Evolutionary conservation across 2,329 filamentous ascomycete species (phyloP), one percentile per base, ranked within the genome.

Genomic region (Calcarisporium arbuscula): DNA sequence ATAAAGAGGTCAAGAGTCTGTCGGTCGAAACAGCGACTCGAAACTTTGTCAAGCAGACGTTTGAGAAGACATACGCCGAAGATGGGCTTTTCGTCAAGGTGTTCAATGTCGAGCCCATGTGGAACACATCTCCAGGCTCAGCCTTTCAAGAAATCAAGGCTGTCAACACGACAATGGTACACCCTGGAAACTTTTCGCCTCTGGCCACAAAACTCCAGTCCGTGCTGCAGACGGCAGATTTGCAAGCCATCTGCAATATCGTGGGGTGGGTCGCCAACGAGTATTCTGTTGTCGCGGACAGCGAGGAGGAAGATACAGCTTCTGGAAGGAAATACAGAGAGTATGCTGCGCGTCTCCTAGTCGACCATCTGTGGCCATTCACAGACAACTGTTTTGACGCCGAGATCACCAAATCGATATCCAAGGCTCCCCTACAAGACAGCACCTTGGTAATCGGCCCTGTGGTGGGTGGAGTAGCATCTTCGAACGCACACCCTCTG

Each of bases 1-100:
- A 64, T 28, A 68, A 66, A 35, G 72, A 76, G 39, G 56, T 57
- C 19, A 75, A 71, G 39, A 64, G 57, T 8, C 48, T 58, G 1
- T 70, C 68, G 3, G 47, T 68, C 3, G 74, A 78, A 46, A 73
- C 72, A 3, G 74, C 72, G 5, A 66, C 67, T 11, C 64, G 74
- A 19, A 77, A 74, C 44, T 74, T 68, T 35, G 64, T 78, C 42
- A 78, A 78, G 49, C 74, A 78, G 50, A 68, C 63, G 35, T 77
- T 77, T 36, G 74, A 79, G 47, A 65, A 72, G 18, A 67, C 73
- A 3, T 73, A 69, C 45, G 68, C 70, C 38, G 74, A 79, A 47
- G 63, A 68, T 18, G 61, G 55, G 15, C 51, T 79, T 4, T 76
- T 79, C 39, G 49, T 60, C 20, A 71, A 66, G 40, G 60, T 78